Evolutionary conservation across 2,329 filamentous ascomycete species (phyloP).

Genomic region (Penicillium decumbens): DNA sequence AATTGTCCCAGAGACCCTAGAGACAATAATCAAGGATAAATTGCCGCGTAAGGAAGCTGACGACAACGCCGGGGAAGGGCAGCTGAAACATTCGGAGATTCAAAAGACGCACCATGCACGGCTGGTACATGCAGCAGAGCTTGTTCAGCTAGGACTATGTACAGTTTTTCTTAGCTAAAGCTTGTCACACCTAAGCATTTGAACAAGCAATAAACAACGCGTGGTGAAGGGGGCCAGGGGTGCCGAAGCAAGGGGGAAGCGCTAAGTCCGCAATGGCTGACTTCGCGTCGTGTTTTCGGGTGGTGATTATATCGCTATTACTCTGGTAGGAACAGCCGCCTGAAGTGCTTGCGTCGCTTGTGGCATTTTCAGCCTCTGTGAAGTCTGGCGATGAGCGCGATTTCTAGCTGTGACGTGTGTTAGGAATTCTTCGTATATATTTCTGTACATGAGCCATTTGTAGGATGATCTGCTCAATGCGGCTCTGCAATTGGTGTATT

Average conservation of each 20-base stretch:
- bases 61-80: slow-evolving; percentile 7
- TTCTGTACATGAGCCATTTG: slow-evolving; percentile 61
- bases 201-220: slow-evolving; percentile 40
- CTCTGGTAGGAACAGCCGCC: slow-evolving; percentile 47
- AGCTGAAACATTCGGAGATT: slow-evolving; percentile 16
- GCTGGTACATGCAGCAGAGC: slow-evolving; percentile 58
- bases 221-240: slow-evolving; percentile 23
- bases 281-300: slow-evolving; percentile 52
- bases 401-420: slow-evolving; percentile 24
- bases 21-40: slow-evolving; percentile 27
- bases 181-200: slow-evolving; percentile 35
- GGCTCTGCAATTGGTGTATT: slow-evolving; percentile 59
- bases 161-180: slow-evolving; percentile 54
- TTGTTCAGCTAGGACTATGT: slow-evolving; percentile 58
- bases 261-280: slow-evolving; percentile 52
- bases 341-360: slow-evolving; percentile 42
- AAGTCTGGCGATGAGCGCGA: slow-evolving; percentile 34
- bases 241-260: slow-evolving; percentile 53
- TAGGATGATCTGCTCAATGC: slow-evolving; percentile 55
- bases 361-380: slow-evolving; percentile 24
- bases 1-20: slow-evolving; percentile 68
- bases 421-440: slow-evolving; percentile 64
- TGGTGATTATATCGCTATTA: slow-evolving; percentile 52
- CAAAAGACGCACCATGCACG: slow-evolving; percentile 26
- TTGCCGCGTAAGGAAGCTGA: slow-evolving; percentile 5